Percentiles rank a stretch among this genome's conserved stretches.
phyloP scores from a whole-genome alignment of 2,329 filamentous ascomycete genomes.

The Talaromyces rugulosus region DNA sequence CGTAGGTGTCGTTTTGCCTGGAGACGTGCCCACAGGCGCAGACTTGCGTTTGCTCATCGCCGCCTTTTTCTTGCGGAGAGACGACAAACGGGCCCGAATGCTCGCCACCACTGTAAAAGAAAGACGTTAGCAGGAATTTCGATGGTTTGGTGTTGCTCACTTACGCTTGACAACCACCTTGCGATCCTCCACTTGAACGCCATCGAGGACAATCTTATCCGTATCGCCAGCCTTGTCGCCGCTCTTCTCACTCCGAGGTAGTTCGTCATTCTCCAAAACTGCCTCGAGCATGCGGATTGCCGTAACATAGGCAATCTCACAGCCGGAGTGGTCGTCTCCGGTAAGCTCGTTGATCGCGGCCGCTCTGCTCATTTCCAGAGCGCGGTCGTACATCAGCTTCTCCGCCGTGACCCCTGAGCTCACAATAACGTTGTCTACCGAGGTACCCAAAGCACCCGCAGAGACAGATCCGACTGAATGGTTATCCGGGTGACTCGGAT shows the following conservation, averaged over 20 bases:
- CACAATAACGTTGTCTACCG: slow-evolving; percentile 73
- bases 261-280: slow-evolving; percentile 78
- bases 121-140: not conserved
- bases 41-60: slow-evolving; percentile 45
- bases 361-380: slow-evolving; percentile 90
- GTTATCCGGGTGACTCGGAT: slow-evolving; percentile 81
- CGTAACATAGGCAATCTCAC: slow-evolving; percentile 88
- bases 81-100: slow-evolving; percentile 44
- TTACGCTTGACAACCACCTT: slow-evolving; percentile 48
- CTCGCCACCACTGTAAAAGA: slow-evolving; percentile 41
- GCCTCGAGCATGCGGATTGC: slow-evolving; percentile 94
- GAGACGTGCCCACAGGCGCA: slow-evolving; percentile 30
- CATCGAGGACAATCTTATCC: slow-evolving; percentile 38
- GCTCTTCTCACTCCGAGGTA: slow-evolving; percentile 29
- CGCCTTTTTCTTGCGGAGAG: slow-evolving; percentile 47
- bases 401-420: slow-evolving; percentile 89
- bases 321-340: slow-evolving; percentile 79
- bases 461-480: slow-evolving; percentile 58
- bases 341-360: slow-evolving; percentile 95
- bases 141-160: slow-evolving; percentile 18
- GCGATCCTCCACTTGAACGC: slow-evolving; percentile 44
- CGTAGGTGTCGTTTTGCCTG: slow-evolving; percentile 25
- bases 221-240: slow-evolving; percentile 22
- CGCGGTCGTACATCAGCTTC: slow-evolving; percentile 96
- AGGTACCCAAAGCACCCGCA: slow-evolving; percentile 57